These are phyloP conservation scores for Solanum etuberosum DNA, from an alignment of 257 asterid genomes.

Conservation along the genomic window DNA sequence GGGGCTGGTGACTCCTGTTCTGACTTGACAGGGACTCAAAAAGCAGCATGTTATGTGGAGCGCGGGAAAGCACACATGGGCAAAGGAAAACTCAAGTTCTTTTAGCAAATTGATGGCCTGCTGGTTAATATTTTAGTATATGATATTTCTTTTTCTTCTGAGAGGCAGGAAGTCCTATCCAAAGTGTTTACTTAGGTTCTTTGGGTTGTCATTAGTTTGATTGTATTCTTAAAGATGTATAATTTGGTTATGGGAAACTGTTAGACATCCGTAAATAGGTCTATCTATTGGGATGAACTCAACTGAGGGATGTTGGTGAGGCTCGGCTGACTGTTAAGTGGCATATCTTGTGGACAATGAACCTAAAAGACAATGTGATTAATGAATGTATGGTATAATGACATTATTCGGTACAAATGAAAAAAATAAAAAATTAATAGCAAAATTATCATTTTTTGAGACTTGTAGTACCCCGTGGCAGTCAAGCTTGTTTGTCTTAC, in stretches of 20 bases:
- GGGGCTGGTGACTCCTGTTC: constrained; percentile 20
- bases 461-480: background rate
- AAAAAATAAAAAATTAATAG: background rate
- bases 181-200: background rate
- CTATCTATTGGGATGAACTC: background rate
- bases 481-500: background rate
- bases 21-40: constrained; percentile 12
- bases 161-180: background rate
- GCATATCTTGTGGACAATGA: background rate
- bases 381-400: background rate
- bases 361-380: background rate
- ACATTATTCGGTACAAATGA: background rate
- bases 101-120: constrained; percentile 11
- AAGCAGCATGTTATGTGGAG: constrained; percentile 29
- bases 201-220: background rate
- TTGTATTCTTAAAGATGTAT: background rate
- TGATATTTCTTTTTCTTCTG: background rate
- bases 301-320: background rate
- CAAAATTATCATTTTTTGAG: background rate
- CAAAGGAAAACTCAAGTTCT: constrained; percentile 32
- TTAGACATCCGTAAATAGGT: background rate
- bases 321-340: background rate
- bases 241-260: background rate
- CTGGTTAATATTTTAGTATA: background rate
- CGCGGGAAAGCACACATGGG: constrained; percentile 26